A percentile compares a stretch with the other conserved stretches of the same genome.
phyloP scores from a whole-genome alignment of 805 yeast genomes.

The Cyberlindnera suaveolens region DNA sequence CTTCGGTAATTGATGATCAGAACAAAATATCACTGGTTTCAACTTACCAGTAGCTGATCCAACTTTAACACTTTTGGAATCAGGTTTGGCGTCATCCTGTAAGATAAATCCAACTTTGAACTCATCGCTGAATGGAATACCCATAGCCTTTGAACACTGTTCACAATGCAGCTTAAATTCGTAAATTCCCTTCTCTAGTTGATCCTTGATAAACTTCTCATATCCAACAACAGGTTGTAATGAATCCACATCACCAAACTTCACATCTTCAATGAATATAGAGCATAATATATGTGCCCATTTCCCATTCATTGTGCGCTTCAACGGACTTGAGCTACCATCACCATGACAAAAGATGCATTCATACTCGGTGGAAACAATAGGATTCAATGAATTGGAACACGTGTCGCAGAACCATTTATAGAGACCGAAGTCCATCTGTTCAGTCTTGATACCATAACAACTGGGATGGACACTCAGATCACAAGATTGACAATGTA shows the following conservation, averaged over 20 bases:
- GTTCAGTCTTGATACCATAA: conserved; percentile 41
- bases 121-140: conserved; percentile 34
- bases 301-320: conserved; percentile 56
- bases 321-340: conserved; percentile 52
- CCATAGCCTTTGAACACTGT: conserved; percentile 44
- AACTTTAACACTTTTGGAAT: conserved; percentile 18
- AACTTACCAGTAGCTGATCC: conserved; percentile 31
- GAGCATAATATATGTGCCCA: conserved; percentile 84
- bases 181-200: conserved; percentile 36
- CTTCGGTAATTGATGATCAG: conserved; percentile 25
- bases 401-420: conserved; percentile 83
- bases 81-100: conserved; percentile 13
- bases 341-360: conserved; percentile 55
- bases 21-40: conserved; percentile 39
- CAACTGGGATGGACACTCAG: conserved; percentile 65
- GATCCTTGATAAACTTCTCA: conserved; percentile 25
- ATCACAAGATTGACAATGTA: conserved; percentile 62
- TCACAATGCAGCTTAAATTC: conserved; percentile 38
- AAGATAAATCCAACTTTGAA: conserved; percentile 44
- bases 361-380: conserved; percentile 46
- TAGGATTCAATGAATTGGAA: conserved; percentile 59
- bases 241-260: conserved; percentile 33
- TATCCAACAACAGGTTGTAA: conserved; percentile 45
- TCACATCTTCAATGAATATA: conserved; percentile 40
- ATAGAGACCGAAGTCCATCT: conserved; percentile 17